Percentiles rank a stretch among this genome's conserved stretches.
These are phyloP conservation scores for Galerina sulciceps DNA, from an alignment of 768 basidiomycete genomes.

Conservation along the genomic window DNA sequence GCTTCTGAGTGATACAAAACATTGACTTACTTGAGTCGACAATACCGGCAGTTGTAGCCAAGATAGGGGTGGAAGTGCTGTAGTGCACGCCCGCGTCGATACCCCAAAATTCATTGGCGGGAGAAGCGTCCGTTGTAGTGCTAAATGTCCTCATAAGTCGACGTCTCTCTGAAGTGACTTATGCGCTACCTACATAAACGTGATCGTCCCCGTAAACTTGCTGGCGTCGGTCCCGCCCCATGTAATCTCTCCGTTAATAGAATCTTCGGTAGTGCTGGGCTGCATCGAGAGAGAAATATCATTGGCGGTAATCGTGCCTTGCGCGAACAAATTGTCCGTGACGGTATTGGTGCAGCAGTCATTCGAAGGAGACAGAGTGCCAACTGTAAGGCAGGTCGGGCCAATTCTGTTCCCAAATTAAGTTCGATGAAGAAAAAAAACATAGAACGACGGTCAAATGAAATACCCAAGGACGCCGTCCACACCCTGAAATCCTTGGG, in stretches of 20 bases:
- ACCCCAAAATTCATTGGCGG: constrained; percentile 58
- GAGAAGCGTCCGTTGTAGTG: constrained; percentile 40
- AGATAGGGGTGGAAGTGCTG: constrained; percentile 45
- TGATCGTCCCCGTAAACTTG: constrained; percentile 46
- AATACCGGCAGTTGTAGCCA: constrained; percentile 53
- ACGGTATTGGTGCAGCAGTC: constrained; percentile 46
- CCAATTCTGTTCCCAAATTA: constrained; percentile 49
- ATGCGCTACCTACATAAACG: constrained; percentile 38
- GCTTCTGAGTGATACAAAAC: not conserved
- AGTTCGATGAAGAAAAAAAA: not conserved
- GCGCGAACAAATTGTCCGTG: constrained; percentile 53
- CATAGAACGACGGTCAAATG: not conserved
- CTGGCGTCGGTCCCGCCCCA: constrained; percentile 53
- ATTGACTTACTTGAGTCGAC: constrained; percentile 53
- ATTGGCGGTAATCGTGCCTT: constrained; percentile 42
- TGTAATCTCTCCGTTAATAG: constrained; percentile 55
- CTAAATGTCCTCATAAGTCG: constrained; percentile 31
- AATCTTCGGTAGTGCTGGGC: constrained; percentile 41
- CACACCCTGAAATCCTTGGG: constrained; percentile 47
- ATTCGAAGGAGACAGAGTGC: constrained; percentile 34
- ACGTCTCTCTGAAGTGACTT: not conserved
- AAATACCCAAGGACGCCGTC: constrained; percentile 69
- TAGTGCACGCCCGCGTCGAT: constrained; percentile 59
- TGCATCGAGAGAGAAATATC: constrained; percentile 55
- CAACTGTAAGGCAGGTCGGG: constrained; percentile 57